These are phyloP conservation scores for Chalciporus sphaerocephalus DNA, from an alignment of 768 basidiomycete genomes.

Conservation along the genomic window DNA sequence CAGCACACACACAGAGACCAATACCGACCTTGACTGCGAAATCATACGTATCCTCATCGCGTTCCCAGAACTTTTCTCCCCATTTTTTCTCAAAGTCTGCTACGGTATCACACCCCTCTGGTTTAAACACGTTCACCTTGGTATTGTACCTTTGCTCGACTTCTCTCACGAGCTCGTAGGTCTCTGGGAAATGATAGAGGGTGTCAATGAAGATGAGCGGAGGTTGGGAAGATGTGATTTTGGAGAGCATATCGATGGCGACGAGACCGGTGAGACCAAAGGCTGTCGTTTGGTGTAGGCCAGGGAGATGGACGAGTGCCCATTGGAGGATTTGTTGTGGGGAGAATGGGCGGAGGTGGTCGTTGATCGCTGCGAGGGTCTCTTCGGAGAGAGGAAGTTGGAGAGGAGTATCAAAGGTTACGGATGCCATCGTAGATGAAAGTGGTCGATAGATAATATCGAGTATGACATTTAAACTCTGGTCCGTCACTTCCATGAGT, in stretches of 20 bases:
- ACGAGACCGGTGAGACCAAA: conserved; percentile 95
- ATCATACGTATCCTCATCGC: conserved; percentile 83
- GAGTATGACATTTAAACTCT: not conserved
- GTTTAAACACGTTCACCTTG: conserved; percentile 73
- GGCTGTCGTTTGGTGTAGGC: conserved; percentile 89
- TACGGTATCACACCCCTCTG: conserved; percentile 61
- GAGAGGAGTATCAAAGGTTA: conserved; percentile 41
- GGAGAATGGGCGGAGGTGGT: conserved; percentile 60
- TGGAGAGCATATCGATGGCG: conserved; percentile 91
- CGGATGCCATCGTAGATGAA: conserved; percentile 10
- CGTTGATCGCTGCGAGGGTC: conserved; percentile 67
- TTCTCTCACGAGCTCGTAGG: conserved; percentile 82
- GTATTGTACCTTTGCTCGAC: conserved; percentile 73
- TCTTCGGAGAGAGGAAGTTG: conserved; percentile 54
- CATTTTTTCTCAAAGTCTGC: conserved; percentile 75
- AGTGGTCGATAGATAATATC: not conserved
- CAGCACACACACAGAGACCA: not conserved
- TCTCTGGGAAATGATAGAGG: conserved; percentile 92
- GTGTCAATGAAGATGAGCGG: conserved; percentile 97
- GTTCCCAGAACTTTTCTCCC: conserved; percentile 83
- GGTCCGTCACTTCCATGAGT: too few relatives aligned
- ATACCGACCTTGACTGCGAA: conserved; percentile 81
- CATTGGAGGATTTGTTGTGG: conserved; percentile 85
- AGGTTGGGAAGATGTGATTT: conserved; percentile 58
- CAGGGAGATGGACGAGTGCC: conserved; percentile 76